Evolutionary conservation across 345 rosid genomes (phyloP), one percentile per base, ranked within the genome.

Genomic region (Populus deltoides): DNA sequence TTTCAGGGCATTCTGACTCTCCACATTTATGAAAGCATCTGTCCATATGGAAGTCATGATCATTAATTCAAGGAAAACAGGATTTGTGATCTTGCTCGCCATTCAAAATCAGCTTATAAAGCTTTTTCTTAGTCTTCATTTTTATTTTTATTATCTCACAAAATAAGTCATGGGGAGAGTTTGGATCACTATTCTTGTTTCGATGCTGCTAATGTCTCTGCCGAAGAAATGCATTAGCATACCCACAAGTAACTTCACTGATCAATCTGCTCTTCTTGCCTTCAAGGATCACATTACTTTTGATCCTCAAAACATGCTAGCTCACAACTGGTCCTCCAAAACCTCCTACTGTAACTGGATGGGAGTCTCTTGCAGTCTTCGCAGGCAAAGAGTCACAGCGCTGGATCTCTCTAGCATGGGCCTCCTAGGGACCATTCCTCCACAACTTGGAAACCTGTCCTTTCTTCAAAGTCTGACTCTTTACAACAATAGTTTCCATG

Each of bases 291-390:
- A 38, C 18, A 68, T 77, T 17, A 69, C 68, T 38, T 10, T 6
- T 39, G 79, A 77, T 25, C 79, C 79, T 68, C 51, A 35, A 2
- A 77, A 68, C 55, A 12, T 77, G 18, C 8, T 77, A 22, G 47
- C 73, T 6, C 24, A 25, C 57, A 57, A 77, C 43, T 75, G 78
- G 78, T 41, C 78, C 8, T 4, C 38, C 20, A 18, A 49, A 1
- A 75, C 77, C 59, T 63, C 70, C 13, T 36, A 47, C 33, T 75
- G 78, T 63, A 75, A 17, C 36, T 74, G 77, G 77, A 35, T 62
- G 9, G 77, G 77, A 1, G 51, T 74, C 18, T 27, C 77, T 13
- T 72, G 75, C 24, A 22, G 66, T 18, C 16, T 3, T 20, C 75
- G 15, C 39, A 1, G 25, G 63, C 27, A 35, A 9, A 29, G 75